A percentile compares a stretch with the other conserved stretches of the same genome.
These are phyloP conservation scores for Pleurotus sapidus DNA, from an alignment of 768 basidiomycete genomes.

Conservation along the genomic window DNA sequence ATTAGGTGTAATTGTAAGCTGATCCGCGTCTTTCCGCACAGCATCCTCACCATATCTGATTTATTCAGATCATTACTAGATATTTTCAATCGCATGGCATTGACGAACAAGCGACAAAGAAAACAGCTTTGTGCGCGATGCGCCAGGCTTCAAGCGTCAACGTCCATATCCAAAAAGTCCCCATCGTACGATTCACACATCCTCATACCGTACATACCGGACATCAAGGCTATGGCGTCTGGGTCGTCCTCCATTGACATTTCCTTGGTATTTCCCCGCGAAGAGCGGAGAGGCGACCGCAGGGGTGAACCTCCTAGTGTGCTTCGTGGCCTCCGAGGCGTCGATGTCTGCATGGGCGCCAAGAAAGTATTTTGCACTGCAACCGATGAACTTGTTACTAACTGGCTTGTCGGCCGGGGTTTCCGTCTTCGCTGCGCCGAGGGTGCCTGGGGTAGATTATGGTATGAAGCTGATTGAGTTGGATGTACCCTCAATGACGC, in stretches of 20 bases:
- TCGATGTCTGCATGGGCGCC: not conserved
- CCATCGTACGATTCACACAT: slow-evolving; percentile 8
- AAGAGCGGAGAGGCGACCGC: not conserved
- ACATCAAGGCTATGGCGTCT: not conserved
- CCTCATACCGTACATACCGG: not conserved
- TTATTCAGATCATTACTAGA: no score
- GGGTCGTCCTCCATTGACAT: not conserved
- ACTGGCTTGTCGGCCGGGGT: not conserved
- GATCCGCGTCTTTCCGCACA: no score
- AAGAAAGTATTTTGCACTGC: not conserved
- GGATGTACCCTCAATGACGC: no score
- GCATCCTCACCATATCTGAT: no score
- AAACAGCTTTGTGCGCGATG: not conserved
- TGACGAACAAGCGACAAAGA: no score
- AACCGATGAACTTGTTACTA: not conserved
- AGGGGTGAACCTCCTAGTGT: not conserved
- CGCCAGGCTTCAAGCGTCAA: not conserved
- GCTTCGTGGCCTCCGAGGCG: not conserved
- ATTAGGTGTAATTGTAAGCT: not conserved
- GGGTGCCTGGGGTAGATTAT: not conserved
- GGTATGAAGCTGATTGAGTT: not conserved
- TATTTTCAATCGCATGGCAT: no score
- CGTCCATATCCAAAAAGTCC: slow-evolving; percentile 4
- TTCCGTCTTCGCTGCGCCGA: not conserved
- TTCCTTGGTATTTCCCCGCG: not conserved